Evolutionary conservation across 768 basidiomycete genomes (phyloP).

Genomic region (Termitomyces titanicus): DNA sequence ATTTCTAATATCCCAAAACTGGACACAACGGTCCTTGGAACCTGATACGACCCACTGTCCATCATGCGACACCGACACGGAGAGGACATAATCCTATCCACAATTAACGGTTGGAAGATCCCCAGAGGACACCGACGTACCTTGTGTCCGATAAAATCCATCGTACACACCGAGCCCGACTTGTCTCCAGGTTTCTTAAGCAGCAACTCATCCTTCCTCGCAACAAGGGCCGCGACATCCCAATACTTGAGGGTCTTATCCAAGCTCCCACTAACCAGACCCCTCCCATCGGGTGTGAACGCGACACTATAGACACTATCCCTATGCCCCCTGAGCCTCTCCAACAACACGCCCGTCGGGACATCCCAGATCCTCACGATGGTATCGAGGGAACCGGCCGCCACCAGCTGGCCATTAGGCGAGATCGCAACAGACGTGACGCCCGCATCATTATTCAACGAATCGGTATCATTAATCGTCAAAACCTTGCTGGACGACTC

Average conservation of each 20-base stretch:
- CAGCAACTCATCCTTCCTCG: conserved; percentile 31
- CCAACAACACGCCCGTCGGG: conserved; percentile 56
- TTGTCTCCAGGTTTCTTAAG: conserved; percentile 48
- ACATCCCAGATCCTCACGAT: conserved; percentile 85
- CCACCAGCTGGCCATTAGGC: conserved; percentile 63
- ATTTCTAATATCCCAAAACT: conserved; percentile 84
- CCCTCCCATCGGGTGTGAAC: conserved; percentile 90
- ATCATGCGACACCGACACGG: conserved; percentile 77
- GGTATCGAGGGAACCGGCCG: conserved; percentile 70
- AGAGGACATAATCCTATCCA: conserved; percentile 54
- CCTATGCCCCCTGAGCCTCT: conserved; percentile 70
- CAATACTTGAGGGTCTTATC: conserved; percentile 88
- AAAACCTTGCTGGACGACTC: conserved; percentile 38
- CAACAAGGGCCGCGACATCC: conserved; percentile 70
- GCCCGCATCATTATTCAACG: conserved; percentile 45
- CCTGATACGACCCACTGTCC: conserved; percentile 94
- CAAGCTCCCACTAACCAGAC: conserved; percentile 86
- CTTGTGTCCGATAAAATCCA: conserved; percentile 92
- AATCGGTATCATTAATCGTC: conserved; percentile 51
- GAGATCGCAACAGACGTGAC: conserved; percentile 80
- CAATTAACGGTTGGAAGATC: no score
- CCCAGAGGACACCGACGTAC: conserved; percentile 39
- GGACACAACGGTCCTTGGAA: conserved; percentile 91
- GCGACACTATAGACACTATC: conserved; percentile 88
- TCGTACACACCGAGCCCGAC: conserved; percentile 48